phyloP scores from a whole-genome alignment of 495 filamentous ascomycete species.

The Barbatosphaeria neglecta region DNA sequence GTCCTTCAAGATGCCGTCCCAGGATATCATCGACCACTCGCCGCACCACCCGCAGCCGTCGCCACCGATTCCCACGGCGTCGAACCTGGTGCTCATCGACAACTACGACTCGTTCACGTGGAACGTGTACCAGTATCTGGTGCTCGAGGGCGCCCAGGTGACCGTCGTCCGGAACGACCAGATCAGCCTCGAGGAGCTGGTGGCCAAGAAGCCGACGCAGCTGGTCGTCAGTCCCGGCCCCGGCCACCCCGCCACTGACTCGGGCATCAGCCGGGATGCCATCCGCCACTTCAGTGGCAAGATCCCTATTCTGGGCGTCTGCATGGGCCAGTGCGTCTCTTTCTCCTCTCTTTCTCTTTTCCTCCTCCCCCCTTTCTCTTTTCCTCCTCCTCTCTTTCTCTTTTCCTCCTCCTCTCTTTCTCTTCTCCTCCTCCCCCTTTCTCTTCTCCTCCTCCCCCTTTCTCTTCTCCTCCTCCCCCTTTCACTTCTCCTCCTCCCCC shows the following conservation, averaged over 20 bases:
- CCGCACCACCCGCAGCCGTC: conserved; percentile 66
- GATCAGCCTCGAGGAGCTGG: conserved; percentile 71
- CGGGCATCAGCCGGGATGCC: conserved; percentile 82
- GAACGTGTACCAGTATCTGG: conserved; percentile 97
- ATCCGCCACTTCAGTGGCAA: conserved; percentile 91
- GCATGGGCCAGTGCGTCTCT: conserved; percentile 78
- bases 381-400: not conserved
- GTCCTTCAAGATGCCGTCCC: conserved; percentile 27
- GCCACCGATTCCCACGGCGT: conserved; percentile 57
- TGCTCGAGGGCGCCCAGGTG: conserved; percentile 82
- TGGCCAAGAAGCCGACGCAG: conserved; percentile 76
- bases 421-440: not conserved
- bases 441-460: not conserved
- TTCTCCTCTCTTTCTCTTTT: not conserved
- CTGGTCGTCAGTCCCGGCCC: conserved; percentile 91
- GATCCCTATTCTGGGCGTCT: conserved; percentile 92
- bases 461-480: conserved; percentile 6
- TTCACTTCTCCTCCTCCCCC: not conserved
- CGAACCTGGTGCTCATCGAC: conserved; percentile 90
- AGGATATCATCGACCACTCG: conserved; percentile 69
- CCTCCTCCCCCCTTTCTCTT: conserved; percentile 6
- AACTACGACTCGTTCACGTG: conserved; percentile 99
- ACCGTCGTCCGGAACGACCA: conserved; percentile 88
- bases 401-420: conserved; percentile 5
- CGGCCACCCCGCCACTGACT: conserved; percentile 80